Percentiles rank a stretch among this genome's conserved stretches.
These are phyloP conservation scores for Dissoconium aciculare DNA, from an alignment of 2,329 filamentous ascomycete species.

Conservation along the genomic window DNA sequence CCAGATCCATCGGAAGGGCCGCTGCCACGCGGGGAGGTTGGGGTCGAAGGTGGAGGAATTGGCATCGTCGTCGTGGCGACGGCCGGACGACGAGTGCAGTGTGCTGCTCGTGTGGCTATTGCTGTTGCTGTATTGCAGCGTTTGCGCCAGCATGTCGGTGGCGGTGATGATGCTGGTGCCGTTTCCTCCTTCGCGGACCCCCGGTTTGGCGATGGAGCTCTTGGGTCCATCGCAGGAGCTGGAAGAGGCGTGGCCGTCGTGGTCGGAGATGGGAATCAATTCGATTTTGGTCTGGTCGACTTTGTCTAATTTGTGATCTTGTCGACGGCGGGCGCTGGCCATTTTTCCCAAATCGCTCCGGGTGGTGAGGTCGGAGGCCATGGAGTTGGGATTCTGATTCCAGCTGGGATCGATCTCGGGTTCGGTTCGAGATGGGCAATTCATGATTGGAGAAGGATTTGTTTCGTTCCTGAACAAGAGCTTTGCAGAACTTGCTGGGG, in stretches of 20 bases:
- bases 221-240: conserved; percentile 7
- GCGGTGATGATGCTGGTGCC: conserved; percentile 11
- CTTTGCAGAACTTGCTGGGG: too few relatives aligned
- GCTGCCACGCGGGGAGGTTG: conserved; percentile 8
- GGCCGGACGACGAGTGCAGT: neutral
- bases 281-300: conserved; percentile 17
- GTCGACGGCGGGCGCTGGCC: conserved; percentile 41
- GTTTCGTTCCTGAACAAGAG: too few relatives aligned
- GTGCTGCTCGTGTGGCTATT: conserved; percentile 1
- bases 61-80: neutral
- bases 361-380: conserved; percentile 47
- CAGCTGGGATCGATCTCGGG: conserved; percentile 37
- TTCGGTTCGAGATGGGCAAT: conserved; percentile 49
- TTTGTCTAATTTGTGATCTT: conserved; percentile 28
- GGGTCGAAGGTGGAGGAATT: conserved; percentile 9
- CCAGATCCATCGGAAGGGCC: conserved; percentile 10
- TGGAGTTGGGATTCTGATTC: conserved; percentile 46
- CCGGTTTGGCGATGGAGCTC: conserved; percentile 10
- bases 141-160: conserved; percentile 5
- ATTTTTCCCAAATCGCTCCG: conserved; percentile 47
- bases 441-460: too few relatives aligned
- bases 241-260: conserved; percentile 7
- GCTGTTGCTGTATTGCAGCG: conserved; percentile 1
- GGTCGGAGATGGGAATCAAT: conserved; percentile 8
- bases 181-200: conserved; percentile 15